phyloP scores from a whole-genome alignment of 2,329 filamentous ascomycete species.

The Myriosclerotinia curreyana region DNA sequence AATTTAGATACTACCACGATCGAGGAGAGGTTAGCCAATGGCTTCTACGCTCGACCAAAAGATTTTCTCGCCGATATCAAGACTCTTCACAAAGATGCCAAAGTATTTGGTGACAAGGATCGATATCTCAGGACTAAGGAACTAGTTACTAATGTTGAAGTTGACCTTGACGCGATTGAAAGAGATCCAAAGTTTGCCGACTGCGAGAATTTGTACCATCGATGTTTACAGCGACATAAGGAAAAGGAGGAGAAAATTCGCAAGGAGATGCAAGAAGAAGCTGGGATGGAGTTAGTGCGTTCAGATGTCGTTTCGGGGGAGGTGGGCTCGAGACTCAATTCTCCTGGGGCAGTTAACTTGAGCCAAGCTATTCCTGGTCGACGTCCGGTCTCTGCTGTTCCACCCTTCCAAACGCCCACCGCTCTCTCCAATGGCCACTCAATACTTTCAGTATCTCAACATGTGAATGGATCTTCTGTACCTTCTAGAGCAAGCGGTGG shows the following conservation, averaged over 20 bases:
- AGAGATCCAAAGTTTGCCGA: conserved; percentile 64
- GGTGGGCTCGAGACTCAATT: conserved; percentile 48
- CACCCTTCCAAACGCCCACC: conserved; percentile 48
- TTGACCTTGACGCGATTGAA: conserved; percentile 80
- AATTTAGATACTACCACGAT: conserved; percentile 92
- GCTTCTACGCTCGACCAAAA: conserved; percentile 86
- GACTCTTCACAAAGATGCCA: conserved; percentile 79
- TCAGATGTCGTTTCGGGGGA: conserved; percentile 46
- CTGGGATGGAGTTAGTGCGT: conserved; percentile 40
- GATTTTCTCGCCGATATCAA: conserved; percentile 90
- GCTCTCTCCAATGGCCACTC: conserved; percentile 59
- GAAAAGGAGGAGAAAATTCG: conserved; percentile 55
- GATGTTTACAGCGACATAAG: conserved; percentile 64
- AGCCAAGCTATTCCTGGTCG: conserved; percentile 61
- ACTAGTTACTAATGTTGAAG: conserved; percentile 87
- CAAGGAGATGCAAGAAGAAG: conserved; percentile 43
- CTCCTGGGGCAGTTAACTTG: conserved; percentile 54
- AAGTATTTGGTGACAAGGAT: conserved; percentile 76
- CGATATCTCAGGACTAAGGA: conserved; percentile 85
- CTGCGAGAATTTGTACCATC: conserved; percentile 77
- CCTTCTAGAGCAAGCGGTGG: conserved; percentile 43
- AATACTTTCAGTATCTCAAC: conserved; percentile 38
- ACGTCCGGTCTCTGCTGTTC: conserved; percentile 32
- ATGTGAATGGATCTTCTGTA: conserved; percentile 53
- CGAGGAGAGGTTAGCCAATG: conserved; percentile 93